Evolutionary conservation across 108 stramenopile genomes (phyloP).

Genomic region (Fragilariopsis cylindrus): DNA sequence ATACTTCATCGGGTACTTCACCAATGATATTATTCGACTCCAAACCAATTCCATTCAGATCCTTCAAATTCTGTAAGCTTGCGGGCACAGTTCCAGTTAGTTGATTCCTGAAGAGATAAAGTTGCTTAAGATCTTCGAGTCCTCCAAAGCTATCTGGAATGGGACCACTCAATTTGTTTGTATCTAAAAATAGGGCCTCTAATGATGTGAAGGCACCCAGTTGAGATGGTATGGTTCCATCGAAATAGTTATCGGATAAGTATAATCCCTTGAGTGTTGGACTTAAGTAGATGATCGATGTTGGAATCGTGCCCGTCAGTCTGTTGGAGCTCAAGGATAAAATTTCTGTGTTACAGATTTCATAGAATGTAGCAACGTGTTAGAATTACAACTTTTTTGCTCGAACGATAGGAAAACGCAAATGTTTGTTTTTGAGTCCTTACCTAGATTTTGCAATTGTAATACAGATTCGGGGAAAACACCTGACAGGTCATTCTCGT

Average conservation of each 20-base stretch:
- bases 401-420: neutral
- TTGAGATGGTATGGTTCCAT: constrained; percentile 53
- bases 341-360: constrained; percentile 23
- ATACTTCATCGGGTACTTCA: constrained; percentile 48
- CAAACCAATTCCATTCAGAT: constrained; percentile 47
- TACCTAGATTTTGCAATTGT: constrained; percentile 42
- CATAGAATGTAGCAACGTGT: neutral
- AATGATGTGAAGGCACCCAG: constrained; percentile 47
- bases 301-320: constrained; percentile 62
- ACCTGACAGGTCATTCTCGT: constrained; percentile 61
- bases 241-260: constrained; percentile 65
- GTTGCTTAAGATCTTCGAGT: constrained; percentile 52
- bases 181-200: constrained; percentile 54
- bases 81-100: constrained; percentile 44
- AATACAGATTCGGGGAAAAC: constrained; percentile 51
- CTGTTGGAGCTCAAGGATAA: constrained; percentile 53
- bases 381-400: neutral
- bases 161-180: constrained; percentile 52
- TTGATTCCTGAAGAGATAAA: constrained; percentile 54
- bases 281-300: constrained; percentile 27
- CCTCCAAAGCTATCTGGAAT: constrained; percentile 63
- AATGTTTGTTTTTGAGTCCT: neutral
- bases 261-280: constrained; percentile 55
- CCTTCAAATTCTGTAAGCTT: constrained; percentile 20
- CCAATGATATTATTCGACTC: constrained; percentile 62